Percentiles rank a stretch among this genome's conserved stretches.
Evolutionary conservation across 495 filamentous ascomycete genomes (phyloP).

Genomic region (Penicillium maclennaniae): DNA sequence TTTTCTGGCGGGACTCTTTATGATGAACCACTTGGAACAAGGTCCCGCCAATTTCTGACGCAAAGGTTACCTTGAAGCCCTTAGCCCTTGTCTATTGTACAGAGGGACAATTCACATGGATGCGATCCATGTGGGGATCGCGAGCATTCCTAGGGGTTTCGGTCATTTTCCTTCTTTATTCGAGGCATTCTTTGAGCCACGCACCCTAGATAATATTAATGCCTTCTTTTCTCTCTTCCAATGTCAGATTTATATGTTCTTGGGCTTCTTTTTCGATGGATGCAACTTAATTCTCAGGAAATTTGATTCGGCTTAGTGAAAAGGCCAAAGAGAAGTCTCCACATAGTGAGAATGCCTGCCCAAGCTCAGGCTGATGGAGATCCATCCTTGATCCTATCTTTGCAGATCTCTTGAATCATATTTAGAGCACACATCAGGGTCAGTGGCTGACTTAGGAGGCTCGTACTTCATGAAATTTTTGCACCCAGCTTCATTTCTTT

Average conservation of each 20-base stretch:
- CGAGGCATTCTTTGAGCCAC: slow-evolving; percentile 14
- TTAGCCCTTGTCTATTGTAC: slow-evolving; percentile 10
- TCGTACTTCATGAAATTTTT: no score
- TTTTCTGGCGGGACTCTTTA: slow-evolving; percentile 4
- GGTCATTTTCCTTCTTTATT: slow-evolving; percentile 3
- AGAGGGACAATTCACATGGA: slow-evolving; percentile 4
- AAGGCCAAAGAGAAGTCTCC: no score
- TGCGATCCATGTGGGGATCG: slow-evolving; percentile 8
- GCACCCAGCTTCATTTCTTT: no score
- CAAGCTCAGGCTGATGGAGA: no score
- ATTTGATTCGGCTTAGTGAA: no score
- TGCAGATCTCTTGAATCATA: no score
- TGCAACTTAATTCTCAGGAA: no score
- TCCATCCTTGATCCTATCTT: no score
- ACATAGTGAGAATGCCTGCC: no score
- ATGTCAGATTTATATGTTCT: not conserved
- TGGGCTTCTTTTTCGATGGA: not conserved
- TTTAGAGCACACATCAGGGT: no score
- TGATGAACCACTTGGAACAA: not conserved
- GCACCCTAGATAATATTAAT: slow-evolving; percentile 33
- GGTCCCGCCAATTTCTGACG: not conserved
- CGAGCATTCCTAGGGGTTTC: slow-evolving; percentile 9
- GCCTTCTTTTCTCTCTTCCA: slow-evolving; percentile 1
- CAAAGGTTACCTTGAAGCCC: not conserved
- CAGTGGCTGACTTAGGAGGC: no score